These are phyloP conservation scores for Ogataea polymorpha DNA, from an alignment of 805 yeast species.

Conservation along the genomic window DNA sequence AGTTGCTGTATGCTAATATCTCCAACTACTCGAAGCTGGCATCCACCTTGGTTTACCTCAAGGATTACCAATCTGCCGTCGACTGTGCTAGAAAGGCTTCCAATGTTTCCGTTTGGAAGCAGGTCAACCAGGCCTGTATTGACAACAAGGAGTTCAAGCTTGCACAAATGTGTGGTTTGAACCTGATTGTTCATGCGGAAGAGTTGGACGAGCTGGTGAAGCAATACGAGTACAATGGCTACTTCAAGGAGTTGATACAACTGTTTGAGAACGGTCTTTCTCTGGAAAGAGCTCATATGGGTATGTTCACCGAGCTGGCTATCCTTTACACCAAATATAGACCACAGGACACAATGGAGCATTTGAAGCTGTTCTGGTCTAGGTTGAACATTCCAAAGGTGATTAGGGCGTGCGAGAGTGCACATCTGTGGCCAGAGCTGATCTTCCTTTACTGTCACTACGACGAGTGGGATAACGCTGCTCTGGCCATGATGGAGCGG, in stretches of 20 bases:
- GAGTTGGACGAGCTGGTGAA: constrained; percentile 86
- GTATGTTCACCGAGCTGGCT: constrained; percentile 97
- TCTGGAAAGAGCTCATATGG: constrained; percentile 98
- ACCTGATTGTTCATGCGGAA: constrained; percentile 95
- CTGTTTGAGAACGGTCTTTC: constrained; percentile 95
- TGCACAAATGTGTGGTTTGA: constrained; percentile 98
- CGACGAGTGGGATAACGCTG: constrained; percentile 99
- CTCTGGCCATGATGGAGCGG: constrained; percentile 92
- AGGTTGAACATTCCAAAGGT: constrained; percentile 97
- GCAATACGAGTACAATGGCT: constrained; percentile 86
- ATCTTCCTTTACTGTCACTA: constrained; percentile 96
- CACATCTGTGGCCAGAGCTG: constrained; percentile 95
- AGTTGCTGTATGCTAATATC: constrained; percentile 76
- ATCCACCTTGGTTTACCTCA: constrained; percentile 88
- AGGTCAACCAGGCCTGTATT: constrained; percentile 94
- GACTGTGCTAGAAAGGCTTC: constrained; percentile 99
- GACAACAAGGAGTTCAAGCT: constrained; percentile 91
- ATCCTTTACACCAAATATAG: constrained; percentile 84
- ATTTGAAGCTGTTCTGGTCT: constrained; percentile 96
- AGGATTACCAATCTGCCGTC: constrained; percentile 94
- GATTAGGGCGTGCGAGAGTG: constrained; percentile 85
- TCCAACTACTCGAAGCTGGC: constrained; percentile 96
- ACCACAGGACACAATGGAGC: constrained; percentile 91
- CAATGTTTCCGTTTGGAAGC: constrained; percentile 92
- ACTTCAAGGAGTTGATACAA: constrained; percentile 86